Evolutionary conservation across 2,329 filamentous ascomycete genomes (phyloP), one percentile per base, ranked within the genome.

Genomic region (Fonsecaea nubica): DNA sequence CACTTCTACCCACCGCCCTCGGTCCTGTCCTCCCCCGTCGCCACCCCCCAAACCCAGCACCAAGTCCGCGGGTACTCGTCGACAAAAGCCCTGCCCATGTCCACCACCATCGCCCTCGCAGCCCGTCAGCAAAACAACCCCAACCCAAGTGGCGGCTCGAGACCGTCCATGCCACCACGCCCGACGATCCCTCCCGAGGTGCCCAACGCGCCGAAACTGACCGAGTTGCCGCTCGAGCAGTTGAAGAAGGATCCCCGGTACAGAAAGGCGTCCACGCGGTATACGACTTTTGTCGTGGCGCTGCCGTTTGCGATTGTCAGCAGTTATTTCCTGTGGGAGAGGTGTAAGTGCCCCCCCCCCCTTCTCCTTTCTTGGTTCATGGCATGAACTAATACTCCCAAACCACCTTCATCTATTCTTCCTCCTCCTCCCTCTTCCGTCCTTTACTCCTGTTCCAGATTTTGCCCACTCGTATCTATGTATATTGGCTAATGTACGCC

Each of bases 321-420:
- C 33, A 71, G 65, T 50, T 72, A 68, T 45, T 57, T 69, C 9
- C 45, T 73, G 55, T 72, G 67, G 67, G 59, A 69, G 38, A 64
- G 67, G 55, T 68, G 67, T n/a, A n/a, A n/a, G n/a, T n/a, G n/a
- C n/a, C n/a, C n/a, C n/a, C n/a, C n/a, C n/a, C n/a, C n/a, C n/a
- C n/a, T n/a, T n/a, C n/a, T n/a, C n/a, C n/a, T n/a, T n/a, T n/a
- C n/a, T n/a, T n/a, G n/a, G n/a, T n/a, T n/a, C n/a, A n/a, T n/a
- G n/a, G n/a, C n/a, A n/a, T n/a, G n/a, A n/a, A n/a, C n/a, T n/a
- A n/a, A n/a, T n/a, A n/a, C n/a, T n/a, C n/a, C n/a, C n/a, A n/a
- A n/a, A n/a, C n/a, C n/a, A n/a, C n/a, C 40, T 45, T 45, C 15
- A 18, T 9, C 40, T 45, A 21, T 45, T n/a, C 40, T n/a, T 18